These are phyloP conservation scores for Aspergillus asperescens DNA, from an alignment of 495 filamentous ascomycete genomes.

Conservation along the genomic window DNA sequence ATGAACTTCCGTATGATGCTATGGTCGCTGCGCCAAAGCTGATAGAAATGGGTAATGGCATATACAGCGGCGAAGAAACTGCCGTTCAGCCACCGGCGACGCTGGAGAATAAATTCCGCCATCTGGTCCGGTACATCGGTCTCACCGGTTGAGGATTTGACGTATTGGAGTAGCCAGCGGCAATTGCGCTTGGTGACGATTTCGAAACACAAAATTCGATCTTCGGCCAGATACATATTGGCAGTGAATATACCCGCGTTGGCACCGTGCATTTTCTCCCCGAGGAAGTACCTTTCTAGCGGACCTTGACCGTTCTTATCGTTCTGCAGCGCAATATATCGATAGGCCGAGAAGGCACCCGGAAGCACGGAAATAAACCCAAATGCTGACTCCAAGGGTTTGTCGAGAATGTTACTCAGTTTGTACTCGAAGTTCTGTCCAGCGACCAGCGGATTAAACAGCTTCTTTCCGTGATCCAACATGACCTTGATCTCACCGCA, in stretches of 20 bases:
- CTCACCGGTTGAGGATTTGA: constrained; percentile 93
- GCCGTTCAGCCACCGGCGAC: constrained; percentile 96
- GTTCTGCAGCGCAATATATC: constrained; percentile 91
- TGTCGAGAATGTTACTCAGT: constrained; percentile 99
- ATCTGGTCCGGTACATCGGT: constrained; percentile 97
- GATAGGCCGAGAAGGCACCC: constrained; percentile 96
- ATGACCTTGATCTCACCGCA: constrained; percentile 99
- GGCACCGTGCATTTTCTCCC: constrained; percentile 94
- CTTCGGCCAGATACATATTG: constrained; percentile 99
- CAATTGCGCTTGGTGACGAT: constrained; percentile 96
- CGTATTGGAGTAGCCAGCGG: constrained; percentile 95
- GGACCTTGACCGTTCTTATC: constrained; percentile 91
- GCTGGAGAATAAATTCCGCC: constrained; percentile 92
- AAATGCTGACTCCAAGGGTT: constrained; percentile 94
- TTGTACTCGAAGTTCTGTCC: constrained; percentile 99
- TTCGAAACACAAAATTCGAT: constrained; percentile 99
- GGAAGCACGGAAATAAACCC: constrained; percentile 97
- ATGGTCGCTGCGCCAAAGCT: constrained; percentile 89
- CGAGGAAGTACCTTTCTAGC: constrained; percentile 93
- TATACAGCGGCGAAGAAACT: constrained; percentile 98
- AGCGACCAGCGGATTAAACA: constrained; percentile 90
- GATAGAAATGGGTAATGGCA: constrained; percentile 86
- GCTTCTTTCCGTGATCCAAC: constrained; percentile 84
- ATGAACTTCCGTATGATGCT: constrained; percentile 80
- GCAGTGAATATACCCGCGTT: constrained; percentile 97